Conservation (phyloP, 306 rosid genomes). For the Cucurbita argyrosperma region DNA sequence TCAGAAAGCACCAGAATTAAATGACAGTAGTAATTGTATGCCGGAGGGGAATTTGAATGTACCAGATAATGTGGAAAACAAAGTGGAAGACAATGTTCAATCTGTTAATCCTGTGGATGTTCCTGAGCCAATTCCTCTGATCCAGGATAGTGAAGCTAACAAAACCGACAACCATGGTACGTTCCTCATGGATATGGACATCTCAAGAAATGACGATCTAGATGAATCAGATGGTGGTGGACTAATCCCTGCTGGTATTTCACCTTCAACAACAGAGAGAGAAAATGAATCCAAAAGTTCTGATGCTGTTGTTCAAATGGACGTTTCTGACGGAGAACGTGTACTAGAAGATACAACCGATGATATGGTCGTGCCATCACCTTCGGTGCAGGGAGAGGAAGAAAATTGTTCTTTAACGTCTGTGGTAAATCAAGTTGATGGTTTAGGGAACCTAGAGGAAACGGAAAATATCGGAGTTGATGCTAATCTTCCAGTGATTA, state of each 20-base stretch:
- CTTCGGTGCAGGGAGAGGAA: constrained; percentile 11
- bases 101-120: background rate
- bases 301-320: constrained; percentile 2
- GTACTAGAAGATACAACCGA: background rate
- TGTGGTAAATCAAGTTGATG: constrained; percentile 3
- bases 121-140: constrained; percentile 4
- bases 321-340: background rate
- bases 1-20: background rate
- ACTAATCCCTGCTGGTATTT: background rate
- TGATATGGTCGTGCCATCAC: background rate
- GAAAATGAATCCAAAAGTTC: constrained; percentile 11
- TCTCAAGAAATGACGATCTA: constrained; percentile 9
- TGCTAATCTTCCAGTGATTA: background rate
- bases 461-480: constrained; percentile 4
- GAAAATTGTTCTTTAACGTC: constrained; percentile 3
- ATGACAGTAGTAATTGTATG: background rate
- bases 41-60: background rate
- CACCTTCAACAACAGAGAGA: background rate
- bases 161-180: constrained; percentile 3
- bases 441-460: constrained; percentile 8
- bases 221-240: constrained; percentile 13
- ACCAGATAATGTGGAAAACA: background rate
- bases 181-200: constrained; percentile 18
- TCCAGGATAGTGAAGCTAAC: constrained; percentile 1
- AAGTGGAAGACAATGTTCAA: background rate